Evolutionary conservation across 2,329 filamentous ascomycete species (phyloP), one percentile per base, ranked within the genome.

Genomic region (Ophiostoma tasmaniense): DNA sequence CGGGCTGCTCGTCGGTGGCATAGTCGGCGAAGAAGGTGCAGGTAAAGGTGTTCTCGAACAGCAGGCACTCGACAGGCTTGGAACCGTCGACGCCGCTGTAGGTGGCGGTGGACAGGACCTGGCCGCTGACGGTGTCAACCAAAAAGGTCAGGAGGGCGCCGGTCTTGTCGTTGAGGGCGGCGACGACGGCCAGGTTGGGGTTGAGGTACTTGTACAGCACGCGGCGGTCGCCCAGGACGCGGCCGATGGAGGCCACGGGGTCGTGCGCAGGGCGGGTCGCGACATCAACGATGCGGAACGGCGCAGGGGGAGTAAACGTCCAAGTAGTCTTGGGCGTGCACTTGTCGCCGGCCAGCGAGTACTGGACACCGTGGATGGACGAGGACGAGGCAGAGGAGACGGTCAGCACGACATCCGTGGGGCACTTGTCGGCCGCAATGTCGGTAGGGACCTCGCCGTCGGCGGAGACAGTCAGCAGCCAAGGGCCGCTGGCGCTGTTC

Each of bases 181-280:
- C 91, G 64, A 97, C 83, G 0, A 98, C 84, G 2, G 93, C 83
- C 7, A 92, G 85, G 78, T 96, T 97, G 0, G 91, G 88, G 80
- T 96, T 97, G 55, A 99, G 81, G 77, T 98, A 98, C 80, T 99
- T 99, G 86, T 99, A 99, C 72, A 94, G 86, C 65, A 99, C 95
- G n/a, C 89, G 89, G 61, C 95, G 87, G 75, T 99, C 90, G 33
- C 93, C 93, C 28, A 99, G 85, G 1, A 98, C 95, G 70, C 92
- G 92, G 11, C 95, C 95, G 74, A 99, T 97, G 0, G 95, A 98
- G 2, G 95, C 94, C 65, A 98, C 89, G 0, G 92, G 92, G 74
- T 99, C 93, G 72, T 94, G 90, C 2, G 85, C 76, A 11, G 92
- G 88, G 65, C 89, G 85, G 22, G 88, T 84, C 2, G 88, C 89